phyloP scores from a whole-genome alignment of 148 eudicot species.

The Pouteria glomerata region DNA sequence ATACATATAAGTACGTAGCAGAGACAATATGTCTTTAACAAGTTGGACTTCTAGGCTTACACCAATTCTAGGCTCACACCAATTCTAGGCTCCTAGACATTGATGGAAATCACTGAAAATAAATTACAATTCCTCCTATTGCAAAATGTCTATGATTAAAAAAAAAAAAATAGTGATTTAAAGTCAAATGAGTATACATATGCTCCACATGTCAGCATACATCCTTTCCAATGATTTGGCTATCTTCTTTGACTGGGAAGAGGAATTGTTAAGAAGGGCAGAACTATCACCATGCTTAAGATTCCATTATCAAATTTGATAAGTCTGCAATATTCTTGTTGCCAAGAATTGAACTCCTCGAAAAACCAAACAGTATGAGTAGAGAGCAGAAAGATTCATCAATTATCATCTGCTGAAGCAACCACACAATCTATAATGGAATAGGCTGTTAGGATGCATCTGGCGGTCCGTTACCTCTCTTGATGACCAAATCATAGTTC shows the following conservation, averaged over 20 bases:
- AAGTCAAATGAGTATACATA: background rate
- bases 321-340: too few relatives aligned
- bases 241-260: background rate
- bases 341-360: too few relatives aligned
- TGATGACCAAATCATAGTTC: slow-evolving; percentile 82
- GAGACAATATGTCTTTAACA: too few relatives aligned
- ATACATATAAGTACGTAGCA: too few relatives aligned
- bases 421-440: slow-evolving; percentile 20
- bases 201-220: background rate
- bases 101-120: background rate
- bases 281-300: background rate
- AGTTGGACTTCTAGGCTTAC: too few relatives aligned
- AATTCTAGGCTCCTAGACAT: background rate
- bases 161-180: background rate
- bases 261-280: background rate
- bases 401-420: background rate
- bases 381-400: background rate
- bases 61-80: too few relatives aligned
- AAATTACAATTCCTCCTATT: slow-evolving; percentile 4
- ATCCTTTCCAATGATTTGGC: too few relatives aligned
- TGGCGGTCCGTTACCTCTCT: slow-evolving; percentile 48
- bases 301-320: too few relatives aligned
- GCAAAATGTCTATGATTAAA: too few relatives aligned
- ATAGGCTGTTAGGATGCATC: slow-evolving; percentile 38
- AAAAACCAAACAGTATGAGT: too few relatives aligned